Percentiles rank a stretch among this genome's conserved stretches.
These are phyloP conservation scores for Suhomyces kilbournensis DNA, from an alignment of 805 yeast genomes.

Conservation along the genomic window DNA sequence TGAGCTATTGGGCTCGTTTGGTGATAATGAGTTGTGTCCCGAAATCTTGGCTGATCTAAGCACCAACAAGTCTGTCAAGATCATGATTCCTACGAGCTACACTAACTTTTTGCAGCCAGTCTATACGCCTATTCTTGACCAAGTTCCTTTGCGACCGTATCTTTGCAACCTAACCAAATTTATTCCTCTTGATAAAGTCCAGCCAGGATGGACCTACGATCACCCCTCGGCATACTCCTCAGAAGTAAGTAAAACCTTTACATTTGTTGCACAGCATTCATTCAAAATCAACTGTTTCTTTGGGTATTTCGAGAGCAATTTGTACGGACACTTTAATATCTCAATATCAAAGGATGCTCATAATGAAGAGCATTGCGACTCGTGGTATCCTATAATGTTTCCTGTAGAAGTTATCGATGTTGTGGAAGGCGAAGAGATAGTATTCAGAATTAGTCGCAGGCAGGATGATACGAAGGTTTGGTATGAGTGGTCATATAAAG, in stretches of 20 bases:
- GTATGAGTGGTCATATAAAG: slow-evolving; percentile 26
- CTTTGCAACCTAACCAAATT: slow-evolving; percentile 18
- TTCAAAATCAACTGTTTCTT: slow-evolving; percentile 63
- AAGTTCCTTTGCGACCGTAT: slow-evolving; percentile 17
- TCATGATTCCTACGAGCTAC: slow-evolving; percentile 47
- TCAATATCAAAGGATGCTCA: slow-evolving; percentile 34
- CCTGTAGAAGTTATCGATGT: slow-evolving; percentile 21
- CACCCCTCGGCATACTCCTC: slow-evolving; percentile 44
- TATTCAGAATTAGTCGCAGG: slow-evolving; percentile 12
- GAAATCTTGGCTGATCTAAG: slow-evolving; percentile 55
- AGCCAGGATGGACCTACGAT: slow-evolving; percentile 59
- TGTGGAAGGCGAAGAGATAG: slow-evolving; percentile 8
- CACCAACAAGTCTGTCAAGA: slow-evolving; percentile 30
- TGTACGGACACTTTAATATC: slow-evolving; percentile 58
- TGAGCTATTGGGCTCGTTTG: slow-evolving; percentile 86
- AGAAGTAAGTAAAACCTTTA: slow-evolving; percentile 35
- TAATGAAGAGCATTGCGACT: slow-evolving; percentile 21
- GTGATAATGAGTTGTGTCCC: slow-evolving; percentile 87
- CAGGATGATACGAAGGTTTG: slow-evolving; percentile 11
- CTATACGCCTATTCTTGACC: slow-evolving; percentile 47
- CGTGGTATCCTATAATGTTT: slow-evolving; percentile 40
- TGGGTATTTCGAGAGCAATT: slow-evolving; percentile 69
- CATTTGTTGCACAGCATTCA: slow-evolving; percentile 43
- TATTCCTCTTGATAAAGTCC: slow-evolving; percentile 29
- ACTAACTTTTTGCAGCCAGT: slow-evolving; percentile 66